Evolutionary conservation across 2,329 filamentous ascomycete genomes (phyloP), one percentile per base, ranked within the genome.

Genomic region (Dactylellina drechsleri): DNA sequence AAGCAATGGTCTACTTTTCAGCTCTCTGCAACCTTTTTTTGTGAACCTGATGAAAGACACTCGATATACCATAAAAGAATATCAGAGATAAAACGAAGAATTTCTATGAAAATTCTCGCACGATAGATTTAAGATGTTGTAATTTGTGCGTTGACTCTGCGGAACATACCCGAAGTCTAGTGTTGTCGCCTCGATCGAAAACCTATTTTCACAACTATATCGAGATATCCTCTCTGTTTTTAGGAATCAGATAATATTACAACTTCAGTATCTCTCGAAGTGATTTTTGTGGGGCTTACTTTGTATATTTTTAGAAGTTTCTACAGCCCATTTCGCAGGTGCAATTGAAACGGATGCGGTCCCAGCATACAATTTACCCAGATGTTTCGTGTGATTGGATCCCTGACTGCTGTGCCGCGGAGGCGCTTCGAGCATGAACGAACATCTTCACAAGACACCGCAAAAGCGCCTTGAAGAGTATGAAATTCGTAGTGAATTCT

Each of bases 341-440:
- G 10, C 10, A 23, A 2, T 31, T n/a, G 28, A 58, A 41, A 58
- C n/a, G 36, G 18, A 58, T 23, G 23, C 23, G 2, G 23, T 16
- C 28, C 28, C 54, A 54, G 18, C 13, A 54, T 8, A 28, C n/a
- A 12, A 18, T 23, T 45, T 58, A 58, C n/a, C 54, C 40, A 58
- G 40, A 12, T 18, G 41, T 60, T 62, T 57, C 31, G 41, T 54
- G 18, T 54, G 66, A 62, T 70, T 70, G 58, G 58, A 13, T 43
- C 16, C n/a, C 41, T 4, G 2, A 50, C 43, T 47, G 43, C 66
- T 70, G 66, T 70, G 66, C 66, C 66, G 58, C 66, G 41, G 6
- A 50, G 58, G 66, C 58, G 66, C 66, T 62, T 70, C 57, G 4
- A 56, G 15, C 40, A 52, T 26, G 66, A 49, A 43, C 57, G 43